Percentiles rank a stretch among this genome's conserved stretches.
Conservation (phyloP, 331 rosid genomes). For the Cydonia oblonga region DNA sequence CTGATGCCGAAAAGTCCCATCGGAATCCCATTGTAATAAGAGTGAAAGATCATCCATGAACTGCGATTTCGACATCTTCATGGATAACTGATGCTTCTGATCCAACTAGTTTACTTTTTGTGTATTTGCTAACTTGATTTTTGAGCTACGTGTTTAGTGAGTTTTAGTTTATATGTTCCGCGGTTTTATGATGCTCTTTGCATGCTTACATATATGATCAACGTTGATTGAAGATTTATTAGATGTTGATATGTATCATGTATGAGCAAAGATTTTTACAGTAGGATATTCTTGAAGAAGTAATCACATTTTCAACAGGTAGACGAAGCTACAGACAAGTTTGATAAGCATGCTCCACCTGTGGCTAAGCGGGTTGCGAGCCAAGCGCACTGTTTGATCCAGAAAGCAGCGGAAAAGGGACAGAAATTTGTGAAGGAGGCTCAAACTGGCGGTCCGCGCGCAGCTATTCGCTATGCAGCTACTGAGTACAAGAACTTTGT, state of each 20-base stretch:
- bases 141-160: background rate
- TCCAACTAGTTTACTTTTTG: background rate
- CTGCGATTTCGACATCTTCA: background rate
- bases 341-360: constrained; percentile 52
- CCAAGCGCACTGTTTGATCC: constrained; percentile 21
- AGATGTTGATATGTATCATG: background rate
- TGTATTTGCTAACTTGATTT: background rate
- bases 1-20: background rate
- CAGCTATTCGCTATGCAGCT: constrained; percentile 44
- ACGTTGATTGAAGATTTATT: background rate
- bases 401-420: constrained; percentile 20
- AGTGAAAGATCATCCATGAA: background rate
- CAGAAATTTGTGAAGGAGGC: constrained; percentile 29
- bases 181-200: background rate
- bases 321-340: constrained; percentile 35
- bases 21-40: background rate
- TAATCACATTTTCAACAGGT: constrained; percentile 29
- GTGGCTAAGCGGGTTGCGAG: constrained; percentile 35
- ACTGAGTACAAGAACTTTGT: constrained; percentile 41
- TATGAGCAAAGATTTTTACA: too few species aligned
- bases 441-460: constrained; percentile 46
- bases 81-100: background rate
- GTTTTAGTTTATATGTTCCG: background rate
- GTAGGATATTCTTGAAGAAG: too few species aligned
- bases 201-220: background rate